phyloP scores from a whole-genome alignment of 2,329 filamentous ascomycete genomes.

The Clarireedia monteithiana region DNA sequence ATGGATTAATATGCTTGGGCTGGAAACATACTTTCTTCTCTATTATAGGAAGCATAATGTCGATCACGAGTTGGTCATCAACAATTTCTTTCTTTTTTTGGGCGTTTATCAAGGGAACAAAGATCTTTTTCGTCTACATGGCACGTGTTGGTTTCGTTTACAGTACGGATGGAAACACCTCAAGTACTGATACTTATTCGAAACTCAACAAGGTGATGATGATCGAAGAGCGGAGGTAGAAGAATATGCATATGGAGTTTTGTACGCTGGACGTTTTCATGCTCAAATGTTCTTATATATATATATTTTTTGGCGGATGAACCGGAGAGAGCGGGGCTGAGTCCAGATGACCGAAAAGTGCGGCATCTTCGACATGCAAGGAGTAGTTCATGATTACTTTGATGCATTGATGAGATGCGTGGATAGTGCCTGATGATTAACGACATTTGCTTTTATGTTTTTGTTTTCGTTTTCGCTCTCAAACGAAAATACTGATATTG shows the following conservation, averaged over 20 bases:
- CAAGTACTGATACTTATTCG: too few species aligned
- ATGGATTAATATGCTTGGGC: constrained; percentile 60
- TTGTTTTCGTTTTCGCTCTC: neutral
- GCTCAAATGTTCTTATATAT: neutral
- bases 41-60: neutral
- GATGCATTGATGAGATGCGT: neutral
- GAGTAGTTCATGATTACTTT: too few species aligned
- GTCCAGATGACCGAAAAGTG: too few species aligned
- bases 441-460: neutral
- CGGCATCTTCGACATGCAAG: neutral
- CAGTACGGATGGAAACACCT: constrained; percentile 9
- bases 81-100: neutral
- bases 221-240: neutral
- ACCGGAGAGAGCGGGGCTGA: neutral
- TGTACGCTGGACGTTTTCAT: constrained; percentile 23
- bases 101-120: neutral
- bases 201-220: too few species aligned
- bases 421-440: neutral
- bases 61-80: neutral
- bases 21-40: neutral
- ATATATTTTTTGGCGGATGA: neutral
- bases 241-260: neutral
- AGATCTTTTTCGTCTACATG: neutral
- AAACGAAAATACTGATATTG: neutral
- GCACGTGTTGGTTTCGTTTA: neutral